Evolutionary conservation across 257 asterid species (phyloP).

Genomic region (Solanum rostratum): DNA sequence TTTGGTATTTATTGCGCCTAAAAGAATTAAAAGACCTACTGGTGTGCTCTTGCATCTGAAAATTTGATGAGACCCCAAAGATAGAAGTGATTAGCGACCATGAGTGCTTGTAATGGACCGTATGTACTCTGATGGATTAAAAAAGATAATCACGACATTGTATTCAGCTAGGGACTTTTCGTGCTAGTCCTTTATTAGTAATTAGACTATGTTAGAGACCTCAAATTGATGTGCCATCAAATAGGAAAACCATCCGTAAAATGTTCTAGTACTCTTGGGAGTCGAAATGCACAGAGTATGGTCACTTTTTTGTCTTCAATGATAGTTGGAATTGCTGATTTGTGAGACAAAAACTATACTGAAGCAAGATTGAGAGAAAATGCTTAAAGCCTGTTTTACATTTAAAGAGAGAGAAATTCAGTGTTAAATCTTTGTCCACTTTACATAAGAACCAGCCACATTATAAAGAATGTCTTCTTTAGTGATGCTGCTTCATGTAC

Average conservation of each 20-base stretch:
- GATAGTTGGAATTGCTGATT: not conserved
- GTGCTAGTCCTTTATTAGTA: not conserved
- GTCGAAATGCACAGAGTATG: not conserved
- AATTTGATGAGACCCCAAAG: not conserved
- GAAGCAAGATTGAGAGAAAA: not conserved
- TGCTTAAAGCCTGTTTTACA: not conserved
- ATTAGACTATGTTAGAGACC: not conserved
- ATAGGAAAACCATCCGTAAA: not conserved
- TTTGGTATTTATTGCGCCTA: not conserved
- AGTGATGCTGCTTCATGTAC: not conserved
- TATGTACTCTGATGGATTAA: not conserved
- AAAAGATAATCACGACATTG: not conserved
- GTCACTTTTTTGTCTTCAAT: not conserved
- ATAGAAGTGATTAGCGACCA: not conserved
- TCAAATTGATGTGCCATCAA: not conserved
- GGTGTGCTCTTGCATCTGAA: not conserved
- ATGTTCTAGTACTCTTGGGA: not conserved
- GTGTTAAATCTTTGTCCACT: not conserved
- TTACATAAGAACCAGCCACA: not conserved
- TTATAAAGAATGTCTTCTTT: not conserved
- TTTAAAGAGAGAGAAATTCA: not conserved
- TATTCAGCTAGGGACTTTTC: not conserved
- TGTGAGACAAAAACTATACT: not conserved
- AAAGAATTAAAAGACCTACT: not conserved
- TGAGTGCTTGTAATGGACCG: not conserved